Percentiles rank a stretch among this genome's conserved stretches.
Conservation (phyloP, 2,329 filamentous ascomycete genomes). For the Fusarium denticulatum region DNA sequence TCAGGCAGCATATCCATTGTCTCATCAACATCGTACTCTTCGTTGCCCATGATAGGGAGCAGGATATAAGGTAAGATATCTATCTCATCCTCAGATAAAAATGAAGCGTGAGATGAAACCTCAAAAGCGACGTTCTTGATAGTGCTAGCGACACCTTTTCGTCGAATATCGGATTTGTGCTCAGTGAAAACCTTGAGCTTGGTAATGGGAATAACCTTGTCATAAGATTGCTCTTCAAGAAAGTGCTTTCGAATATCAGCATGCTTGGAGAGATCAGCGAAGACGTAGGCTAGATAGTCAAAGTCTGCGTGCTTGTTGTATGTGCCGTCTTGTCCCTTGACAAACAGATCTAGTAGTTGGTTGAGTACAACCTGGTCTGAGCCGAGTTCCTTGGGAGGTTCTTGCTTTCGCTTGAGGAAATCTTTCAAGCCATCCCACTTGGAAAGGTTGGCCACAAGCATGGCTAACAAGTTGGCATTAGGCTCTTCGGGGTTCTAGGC, state of each 20-base stretch:
- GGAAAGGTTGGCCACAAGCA: slow-evolving; percentile 91
- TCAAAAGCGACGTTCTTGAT: slow-evolving; percentile 96
- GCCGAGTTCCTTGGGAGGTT: slow-evolving; percentile 74
- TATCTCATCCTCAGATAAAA: slow-evolving; percentile 77
- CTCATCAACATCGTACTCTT: slow-evolving; percentile 90
- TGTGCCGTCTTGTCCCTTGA: slow-evolving; percentile 83
- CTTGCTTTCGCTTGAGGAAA: slow-evolving; percentile 74
- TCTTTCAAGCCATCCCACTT: slow-evolving; percentile 80
- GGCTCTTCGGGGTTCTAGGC: slow-evolving; percentile 76
- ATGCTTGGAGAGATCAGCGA: slow-evolving; percentile 91
- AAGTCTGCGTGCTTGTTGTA: slow-evolving; percentile 89
- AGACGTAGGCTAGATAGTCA: slow-evolving; percentile 93
- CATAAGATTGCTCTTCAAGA: slow-evolving; percentile 77
- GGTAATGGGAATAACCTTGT: slow-evolving; percentile 85
- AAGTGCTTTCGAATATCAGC: slow-evolving; percentile 80
- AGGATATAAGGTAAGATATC: slow-evolving; percentile 90
- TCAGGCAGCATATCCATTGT: slow-evolving; percentile 87
- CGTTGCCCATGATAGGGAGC: slow-evolving; percentile 85
- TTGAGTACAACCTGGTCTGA: slow-evolving; percentile 81
- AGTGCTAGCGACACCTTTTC: slow-evolving; percentile 93
- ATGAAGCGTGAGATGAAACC: slow-evolving; percentile 73
- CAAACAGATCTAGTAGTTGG: slow-evolving; percentile 94
- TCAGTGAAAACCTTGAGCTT: slow-evolving; percentile 97
- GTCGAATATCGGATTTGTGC: slow-evolving; percentile 81
- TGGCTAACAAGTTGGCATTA: slow-evolving; percentile 85